Evolutionary conservation across 2,329 filamentous ascomycete genomes (phyloP).

Genomic region (Fusarium pseudocircinatum): DNA sequence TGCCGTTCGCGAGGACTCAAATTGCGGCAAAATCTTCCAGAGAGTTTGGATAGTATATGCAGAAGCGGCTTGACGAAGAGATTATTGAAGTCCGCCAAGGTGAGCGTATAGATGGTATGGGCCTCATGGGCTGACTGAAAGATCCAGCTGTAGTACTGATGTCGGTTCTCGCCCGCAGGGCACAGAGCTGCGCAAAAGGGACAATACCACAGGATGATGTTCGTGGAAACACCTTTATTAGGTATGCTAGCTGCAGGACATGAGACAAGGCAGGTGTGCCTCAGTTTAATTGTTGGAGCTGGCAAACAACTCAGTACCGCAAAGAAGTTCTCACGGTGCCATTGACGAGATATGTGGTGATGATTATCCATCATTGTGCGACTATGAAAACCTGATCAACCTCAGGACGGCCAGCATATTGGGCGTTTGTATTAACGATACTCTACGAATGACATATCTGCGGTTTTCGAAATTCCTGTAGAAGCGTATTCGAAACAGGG

Average conservation of each 20-base stretch:
- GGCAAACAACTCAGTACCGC: conserved; percentile 70
- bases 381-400: conserved; percentile 74
- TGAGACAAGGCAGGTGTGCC: conserved; percentile 80
- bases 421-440: conserved; percentile 81
- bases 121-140: conserved; percentile 62
- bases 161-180: not conserved
- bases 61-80: conserved; percentile 73
- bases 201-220: conserved; percentile 71
- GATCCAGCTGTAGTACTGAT: conserved; percentile 49
- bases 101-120: conserved; percentile 56
- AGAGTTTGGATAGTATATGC: conserved; percentile 76
- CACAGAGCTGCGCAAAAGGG: conserved; percentile 39
- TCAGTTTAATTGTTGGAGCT: conserved; percentile 76
- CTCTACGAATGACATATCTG: conserved; percentile 74
- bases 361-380: conserved; percentile 69
- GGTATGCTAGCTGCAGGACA: conserved; percentile 76
- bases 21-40: conserved; percentile 63
- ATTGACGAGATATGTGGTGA: conserved; percentile 72
- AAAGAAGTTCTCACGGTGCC: conserved; percentile 74
- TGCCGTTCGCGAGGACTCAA: conserved; percentile 63
- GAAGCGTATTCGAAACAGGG: conserved; percentile 57
- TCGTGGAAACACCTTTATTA: conserved; percentile 74
- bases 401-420: conserved; percentile 74
- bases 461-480: conserved; percentile 79
- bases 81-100: conserved; percentile 52